Percentiles rank a stretch among this genome's conserved stretches.
Evolutionary conservation across 805 yeast genomes (phyloP).

Genomic region (Candida caryicola): DNA sequence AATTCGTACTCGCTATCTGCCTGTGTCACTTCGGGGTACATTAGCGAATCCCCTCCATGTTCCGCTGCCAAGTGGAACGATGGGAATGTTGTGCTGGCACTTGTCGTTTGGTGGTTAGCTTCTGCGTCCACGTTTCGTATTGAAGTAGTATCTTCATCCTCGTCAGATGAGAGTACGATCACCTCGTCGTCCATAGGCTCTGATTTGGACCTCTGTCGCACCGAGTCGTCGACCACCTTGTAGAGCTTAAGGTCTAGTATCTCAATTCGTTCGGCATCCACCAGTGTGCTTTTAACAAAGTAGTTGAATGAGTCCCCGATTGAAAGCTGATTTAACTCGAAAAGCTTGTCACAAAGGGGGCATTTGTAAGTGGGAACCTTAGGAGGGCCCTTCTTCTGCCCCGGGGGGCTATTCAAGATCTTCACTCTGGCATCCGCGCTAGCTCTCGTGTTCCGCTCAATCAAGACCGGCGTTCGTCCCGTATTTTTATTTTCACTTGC

Average conservation of each 20-base stretch:
- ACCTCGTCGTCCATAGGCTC: slow-evolving; percentile 18
- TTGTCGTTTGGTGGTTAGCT: background rate
- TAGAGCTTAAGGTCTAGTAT: slow-evolving; percentile 33
- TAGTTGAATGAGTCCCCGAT: slow-evolving; percentile 41
- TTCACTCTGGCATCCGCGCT: background rate
- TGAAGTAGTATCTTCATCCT: slow-evolving; percentile 19
- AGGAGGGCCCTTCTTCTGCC: background rate
- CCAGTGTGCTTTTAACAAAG: slow-evolving; percentile 40
- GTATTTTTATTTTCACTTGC: slow-evolving; percentile 6
- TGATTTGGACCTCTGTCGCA: slow-evolving; percentile 6
- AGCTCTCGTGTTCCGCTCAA: background rate
- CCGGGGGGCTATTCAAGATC: slow-evolving; percentile 2
- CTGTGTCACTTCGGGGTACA: slow-evolving; percentile 1
- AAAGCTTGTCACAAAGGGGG: slow-evolving; percentile 38
- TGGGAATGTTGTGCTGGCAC: background rate
- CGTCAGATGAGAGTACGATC: slow-evolving; percentile 33
- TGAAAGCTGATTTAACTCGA: slow-evolving; percentile 31
- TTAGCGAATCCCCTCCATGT: background rate
- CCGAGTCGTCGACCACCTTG: slow-evolving; percentile 28
- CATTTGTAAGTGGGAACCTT: slow-evolving; percentile 32
- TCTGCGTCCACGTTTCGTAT: too few relatives aligned
- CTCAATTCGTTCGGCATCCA: slow-evolving; percentile 32
- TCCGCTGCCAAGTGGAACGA: background rate
- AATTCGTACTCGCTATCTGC: slow-evolving; percentile 14
- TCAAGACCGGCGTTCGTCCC: background rate